A percentile compares a stretch with the other conserved stretches of the same genome.
Evolutionary conservation across 805 yeast genomes (phyloP).

Genomic region (Pichia scutulata): DNA sequence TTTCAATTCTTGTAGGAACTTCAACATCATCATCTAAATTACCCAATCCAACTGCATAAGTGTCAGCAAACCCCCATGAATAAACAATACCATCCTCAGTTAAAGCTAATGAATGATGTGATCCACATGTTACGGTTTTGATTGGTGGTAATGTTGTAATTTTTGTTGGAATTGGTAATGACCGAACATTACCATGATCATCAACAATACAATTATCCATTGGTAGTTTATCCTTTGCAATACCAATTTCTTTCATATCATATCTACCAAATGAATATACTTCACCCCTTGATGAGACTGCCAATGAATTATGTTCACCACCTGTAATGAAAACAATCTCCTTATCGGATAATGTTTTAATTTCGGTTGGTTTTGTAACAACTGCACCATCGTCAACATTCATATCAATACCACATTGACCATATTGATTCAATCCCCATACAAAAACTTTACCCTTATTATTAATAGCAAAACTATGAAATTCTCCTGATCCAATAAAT

Average conservation of each 20-base stretch:
- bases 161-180: conserved; percentile 78
- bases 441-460: conserved; percentile 60
- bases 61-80: conserved; percentile 98
- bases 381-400: conserved; percentile 81
- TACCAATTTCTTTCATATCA: conserved; percentile 91
- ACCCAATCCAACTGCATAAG: conserved; percentile 94
- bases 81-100: conserved; percentile 77
- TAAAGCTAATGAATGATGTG: conserved; percentile 87
- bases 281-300: conserved; percentile 64
- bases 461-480: conserved; percentile 89
- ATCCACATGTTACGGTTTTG: conserved; percentile 66
- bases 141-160: conserved; percentile 50
- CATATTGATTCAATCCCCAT: conserved; percentile 97
- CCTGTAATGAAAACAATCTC: conserved; percentile 62
- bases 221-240: conserved; percentile 59
- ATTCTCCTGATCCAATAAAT: conserved; percentile 87
- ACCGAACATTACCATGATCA: conserved; percentile 71
- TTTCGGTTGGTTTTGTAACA: conserved; percentile 67
- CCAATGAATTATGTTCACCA: conserved; percentile 91
- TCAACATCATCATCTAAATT: conserved; percentile 77
- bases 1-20: conserved; percentile 79
- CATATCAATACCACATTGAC: conserved; percentile 85
- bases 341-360: conserved; percentile 54
- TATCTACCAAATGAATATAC: conserved; percentile 83
- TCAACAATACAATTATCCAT: conserved; percentile 63